Base-by-base conservation (phyloP, 441 rosid genomes). In the Populus tomentosa region DNA sequence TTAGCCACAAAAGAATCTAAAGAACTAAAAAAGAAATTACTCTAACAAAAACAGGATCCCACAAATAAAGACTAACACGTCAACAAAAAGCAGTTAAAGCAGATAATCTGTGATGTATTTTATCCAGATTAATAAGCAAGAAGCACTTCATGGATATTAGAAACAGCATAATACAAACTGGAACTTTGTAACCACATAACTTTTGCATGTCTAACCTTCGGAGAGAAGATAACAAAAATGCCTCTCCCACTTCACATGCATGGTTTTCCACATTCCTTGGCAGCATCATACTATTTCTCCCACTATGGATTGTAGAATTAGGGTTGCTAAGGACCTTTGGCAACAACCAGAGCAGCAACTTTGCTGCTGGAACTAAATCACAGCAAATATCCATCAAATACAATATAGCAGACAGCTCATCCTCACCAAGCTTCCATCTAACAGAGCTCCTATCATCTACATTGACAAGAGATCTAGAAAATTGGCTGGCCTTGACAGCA, bases 351-450 rank as follows among this genome's bases (percentile, higher is more conserved):
- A 95, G 88, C 78, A 95, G 86, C 78, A 97, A 91, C 79, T 90
- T 95, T 81, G 86, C 87, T 23, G 91, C 95, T 70, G 92, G 89
- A 83, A 88, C 92, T 80, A 89, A 86, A 83, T 95, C 99, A 76
- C 84, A 78, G 83, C 94, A 91, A 70, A 88, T 80, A 88, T 97
- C 99, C 90, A 97, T 78, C 79, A 95, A 82, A 86, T 88, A 89
- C 81, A 95, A 81, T 77, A 97, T 80, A 46, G 87, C 75, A 74
- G 96, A 91, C 73, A 97, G 86, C 86, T 93, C 98, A 78, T 93
- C 99, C 86, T 90, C 99, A 75, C 97, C 93, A 77, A 97, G 92
- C 88, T 90, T 97, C 99, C 99, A 95, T 78, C 87, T 82, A 42
- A 75, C 14, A 56, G 90, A 82, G 78, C 79, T 85, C 83, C 86